phyloP scores from a whole-genome alignment of 2,329 filamentous ascomycete species.

The Calonectria pseudoreteaudii region DNA sequence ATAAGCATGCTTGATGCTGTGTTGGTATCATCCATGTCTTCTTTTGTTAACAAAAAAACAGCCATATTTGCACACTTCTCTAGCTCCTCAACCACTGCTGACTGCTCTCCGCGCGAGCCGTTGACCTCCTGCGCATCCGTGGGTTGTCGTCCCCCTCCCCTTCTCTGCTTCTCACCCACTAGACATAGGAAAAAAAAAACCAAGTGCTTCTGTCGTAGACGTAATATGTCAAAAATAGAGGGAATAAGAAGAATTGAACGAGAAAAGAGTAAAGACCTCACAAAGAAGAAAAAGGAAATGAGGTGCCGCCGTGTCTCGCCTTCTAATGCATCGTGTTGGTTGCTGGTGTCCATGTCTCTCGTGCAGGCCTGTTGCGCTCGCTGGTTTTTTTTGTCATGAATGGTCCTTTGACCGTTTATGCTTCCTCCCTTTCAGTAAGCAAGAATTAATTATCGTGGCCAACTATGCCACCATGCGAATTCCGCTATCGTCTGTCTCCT shows the following conservation, averaged over 20 bases:
- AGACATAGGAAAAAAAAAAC: constrained; percentile 36
- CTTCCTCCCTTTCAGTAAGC: constrained; percentile 35
- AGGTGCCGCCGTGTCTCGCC: constrained; percentile 41
- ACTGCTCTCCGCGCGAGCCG: not conserved
- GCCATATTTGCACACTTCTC: constrained; percentile 40
- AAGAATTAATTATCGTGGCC: constrained; percentile 34
- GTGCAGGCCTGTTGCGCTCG: constrained; percentile 36
- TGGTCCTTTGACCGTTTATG: constrained; percentile 21
- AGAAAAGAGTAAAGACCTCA: constrained; percentile 25
- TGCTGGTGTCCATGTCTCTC: constrained; percentile 41
- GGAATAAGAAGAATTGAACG: constrained; percentile 35
- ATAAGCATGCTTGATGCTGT: constrained; percentile 52
- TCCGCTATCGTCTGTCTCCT: constrained; percentile 42
- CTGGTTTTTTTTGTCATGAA: constrained; percentile 42
- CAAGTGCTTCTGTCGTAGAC: constrained; percentile 36
- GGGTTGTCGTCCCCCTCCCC: constrained; percentile 17
- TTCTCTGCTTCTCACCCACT: constrained; percentile 24
- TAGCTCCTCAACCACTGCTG: not conserved
- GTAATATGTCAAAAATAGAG: constrained; percentile 38
- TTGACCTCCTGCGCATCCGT: not conserved
- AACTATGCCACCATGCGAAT: constrained; percentile 49
- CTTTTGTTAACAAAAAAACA: constrained; percentile 44
- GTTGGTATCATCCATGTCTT: constrained; percentile 58
- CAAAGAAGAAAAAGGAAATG: constrained; percentile 31
- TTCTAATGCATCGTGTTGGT: constrained; percentile 44